Evolutionary conservation across 768 basidiomycete species (phyloP), one percentile per base, ranked within the genome.

Genomic region (Hirschioporus abietinus): DNA sequence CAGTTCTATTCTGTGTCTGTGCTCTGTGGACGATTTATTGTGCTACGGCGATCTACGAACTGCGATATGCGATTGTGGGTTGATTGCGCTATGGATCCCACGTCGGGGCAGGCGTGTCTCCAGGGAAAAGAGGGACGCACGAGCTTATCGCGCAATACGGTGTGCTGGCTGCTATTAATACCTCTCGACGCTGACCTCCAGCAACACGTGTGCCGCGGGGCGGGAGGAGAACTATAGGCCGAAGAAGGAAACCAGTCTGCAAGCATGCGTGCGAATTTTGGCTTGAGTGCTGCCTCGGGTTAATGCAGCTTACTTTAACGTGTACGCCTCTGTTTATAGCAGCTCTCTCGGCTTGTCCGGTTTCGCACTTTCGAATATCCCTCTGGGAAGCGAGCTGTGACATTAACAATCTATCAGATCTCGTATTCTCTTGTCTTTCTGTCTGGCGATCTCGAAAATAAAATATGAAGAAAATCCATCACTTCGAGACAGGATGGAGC

Each of bases 91-190:
- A 10, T 15, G 12, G 12, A 15, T 52, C 20, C 42, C 42, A 52
- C 42, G 42, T 20, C 42, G 42, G 42, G 12, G 42, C 42, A 20
- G 20, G 42, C 42, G 42, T 52, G 42, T 52, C 2, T 52, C 42
- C 20, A 20, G 42, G 42, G n/a, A n/a, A 52, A 20, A 12, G 42
- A 20, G 20, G 42, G 12, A 52, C 42, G 12, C 2, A 20, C 42
- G 42, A 52, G 42, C 42, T 52, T 52, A 52, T 52, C 42, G 42
- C 42, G 42, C 42, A 52, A 52, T 52, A 52, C 42, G 42, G 42
- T 52, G 42, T 52, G 42, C 42, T 52, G 42, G 42, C 42, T 52
- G 42, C 42, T 52, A 52, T 52, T 52, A 30, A 30, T 30, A 30
- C 30, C n/a, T 36, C 35, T 36, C 7, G 35, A 15, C 35, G 35